A percentile compares a stretch with the other conserved stretches of the same genome.
phyloP scores from a whole-genome alignment of 345 rosid genomes.

The Barbarea vulgaris region DNA sequence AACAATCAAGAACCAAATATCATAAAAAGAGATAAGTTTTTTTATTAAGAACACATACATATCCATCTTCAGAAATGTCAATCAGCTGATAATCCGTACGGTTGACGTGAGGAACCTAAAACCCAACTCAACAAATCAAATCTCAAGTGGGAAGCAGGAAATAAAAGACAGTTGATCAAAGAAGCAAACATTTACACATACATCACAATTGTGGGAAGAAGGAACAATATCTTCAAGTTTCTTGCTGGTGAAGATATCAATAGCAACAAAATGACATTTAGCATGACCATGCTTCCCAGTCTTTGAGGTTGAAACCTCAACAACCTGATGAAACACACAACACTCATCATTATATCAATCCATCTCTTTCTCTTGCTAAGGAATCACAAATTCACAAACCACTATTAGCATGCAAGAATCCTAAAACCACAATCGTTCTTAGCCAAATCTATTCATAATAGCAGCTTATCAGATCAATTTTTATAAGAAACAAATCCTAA shows the following conservation, averaged over 20 bases:
- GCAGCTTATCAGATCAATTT: neutral
- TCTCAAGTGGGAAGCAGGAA: neutral
- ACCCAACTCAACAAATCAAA: neutral
- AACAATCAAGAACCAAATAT: neutral
- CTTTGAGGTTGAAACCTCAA: conserved; percentile 82
- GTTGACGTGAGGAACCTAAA: conserved; percentile 67
- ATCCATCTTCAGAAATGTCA: conserved; percentile 74
- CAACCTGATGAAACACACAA: conserved; percentile 52
- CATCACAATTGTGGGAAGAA: conserved; percentile 82
- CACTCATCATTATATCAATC: neutral
- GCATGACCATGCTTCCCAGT: conserved; percentile 88
- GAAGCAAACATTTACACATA: conserved; percentile 26
- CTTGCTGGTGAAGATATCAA: conserved; percentile 76
- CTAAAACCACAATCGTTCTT: neutral
- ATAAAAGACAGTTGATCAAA: neutral
- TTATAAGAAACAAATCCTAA: neutral
- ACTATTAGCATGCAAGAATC: conserved; percentile 15
- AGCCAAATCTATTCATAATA: neutral
- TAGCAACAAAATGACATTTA: conserved; percentile 80
- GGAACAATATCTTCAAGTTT: conserved; percentile 86
- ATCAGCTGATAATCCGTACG: conserved; percentile 72
- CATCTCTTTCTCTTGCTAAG: neutral
- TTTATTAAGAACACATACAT: conserved; percentile 36
- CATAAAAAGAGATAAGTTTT: neutral
- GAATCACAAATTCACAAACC: neutral